phyloP scores from a whole-genome alignment of 164 flowering plant genomes.

The Piper longum region DNA sequence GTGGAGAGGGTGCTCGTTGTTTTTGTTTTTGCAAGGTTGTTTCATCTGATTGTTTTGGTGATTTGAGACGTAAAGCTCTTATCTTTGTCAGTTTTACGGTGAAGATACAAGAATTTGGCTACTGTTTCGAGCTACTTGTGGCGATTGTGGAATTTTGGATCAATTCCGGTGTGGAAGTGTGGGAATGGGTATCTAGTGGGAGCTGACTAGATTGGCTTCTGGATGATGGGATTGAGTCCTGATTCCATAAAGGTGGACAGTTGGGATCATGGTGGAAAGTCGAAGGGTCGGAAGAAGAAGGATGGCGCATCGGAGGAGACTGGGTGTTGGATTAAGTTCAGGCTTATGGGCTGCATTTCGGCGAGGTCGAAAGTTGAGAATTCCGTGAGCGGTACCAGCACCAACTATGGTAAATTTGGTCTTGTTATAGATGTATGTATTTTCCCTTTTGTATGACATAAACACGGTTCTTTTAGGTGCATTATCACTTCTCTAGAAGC shows the following conservation, averaged over 20 bases:
- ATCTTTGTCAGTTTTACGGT: background rate
- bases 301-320: conserved; percentile 17
- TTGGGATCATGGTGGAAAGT: conserved; percentile 15
- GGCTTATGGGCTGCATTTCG: conserved; percentile 55
- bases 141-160: too few species aligned
- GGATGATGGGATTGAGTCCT: conserved; percentile 21
- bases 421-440: background rate
- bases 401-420: conserved; percentile 36
- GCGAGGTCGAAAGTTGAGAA: conserved; percentile 81
- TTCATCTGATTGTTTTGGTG: background rate
- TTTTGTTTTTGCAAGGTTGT: background rate
- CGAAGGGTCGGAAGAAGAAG: conserved; percentile 15
- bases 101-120: background rate
- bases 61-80: background rate
- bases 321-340: conserved; percentile 59
- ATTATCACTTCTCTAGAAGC: too few species aligned
- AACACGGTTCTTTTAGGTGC: too few species aligned
- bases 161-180: background rate
- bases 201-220: background rate
- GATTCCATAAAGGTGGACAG: conserved; percentile 14
- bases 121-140: background rate
- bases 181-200: conserved; percentile 11
- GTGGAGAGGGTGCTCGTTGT: background rate
- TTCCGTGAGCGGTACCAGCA: conserved; percentile 39
- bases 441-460: too few species aligned